Percentiles rank a stretch among this genome's conserved stretches.
Evolutionary conservation across 495 filamentous ascomycete species (phyloP).

Genomic region (Bryoglossum gracile): DNA sequence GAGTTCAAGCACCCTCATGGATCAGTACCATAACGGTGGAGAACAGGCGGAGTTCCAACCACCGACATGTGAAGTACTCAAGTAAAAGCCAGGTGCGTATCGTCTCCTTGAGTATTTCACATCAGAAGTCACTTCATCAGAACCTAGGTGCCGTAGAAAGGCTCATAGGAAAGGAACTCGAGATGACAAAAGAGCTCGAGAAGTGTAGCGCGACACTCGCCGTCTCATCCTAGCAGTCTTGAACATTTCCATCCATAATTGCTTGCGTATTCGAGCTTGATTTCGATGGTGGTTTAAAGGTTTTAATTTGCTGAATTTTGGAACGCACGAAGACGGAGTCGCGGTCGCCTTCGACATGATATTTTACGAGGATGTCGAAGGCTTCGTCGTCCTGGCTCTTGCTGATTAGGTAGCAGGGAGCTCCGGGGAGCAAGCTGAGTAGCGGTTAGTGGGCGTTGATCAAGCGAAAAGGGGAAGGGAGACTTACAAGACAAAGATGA

Average conservation of each 20-base stretch:
- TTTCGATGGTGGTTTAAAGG: constrained; percentile 43
- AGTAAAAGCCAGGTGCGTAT: no score
- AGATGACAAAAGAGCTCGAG: no score
- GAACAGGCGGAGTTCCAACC: no score
- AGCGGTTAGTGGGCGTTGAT: neutral
- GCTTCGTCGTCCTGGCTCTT: constrained; percentile 50
- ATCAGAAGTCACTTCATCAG: no score
- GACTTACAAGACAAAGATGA: constrained; percentile 14
- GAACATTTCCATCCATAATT: constrained; percentile 39
- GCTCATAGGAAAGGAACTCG: no score
- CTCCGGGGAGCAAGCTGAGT: constrained; percentile 38
- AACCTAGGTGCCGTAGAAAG: no score
- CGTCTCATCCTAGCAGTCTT: constrained; percentile 44
- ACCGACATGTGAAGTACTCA: no score
- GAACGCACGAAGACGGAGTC: constrained; percentile 47
- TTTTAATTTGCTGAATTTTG: constrained; percentile 45
- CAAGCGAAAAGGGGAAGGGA: neutral
- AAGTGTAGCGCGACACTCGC: no score
- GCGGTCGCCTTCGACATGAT: constrained; percentile 49
- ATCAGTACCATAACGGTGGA: no score
- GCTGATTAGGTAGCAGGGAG: constrained; percentile 51
- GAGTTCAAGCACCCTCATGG: no score
- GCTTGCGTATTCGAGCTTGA: constrained; percentile 38
- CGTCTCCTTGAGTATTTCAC: no score
- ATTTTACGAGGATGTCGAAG: constrained; percentile 45